Conservation (phyloP, 2,329 filamentous ascomycete species). For the Aureobasidium sp. region DNA sequence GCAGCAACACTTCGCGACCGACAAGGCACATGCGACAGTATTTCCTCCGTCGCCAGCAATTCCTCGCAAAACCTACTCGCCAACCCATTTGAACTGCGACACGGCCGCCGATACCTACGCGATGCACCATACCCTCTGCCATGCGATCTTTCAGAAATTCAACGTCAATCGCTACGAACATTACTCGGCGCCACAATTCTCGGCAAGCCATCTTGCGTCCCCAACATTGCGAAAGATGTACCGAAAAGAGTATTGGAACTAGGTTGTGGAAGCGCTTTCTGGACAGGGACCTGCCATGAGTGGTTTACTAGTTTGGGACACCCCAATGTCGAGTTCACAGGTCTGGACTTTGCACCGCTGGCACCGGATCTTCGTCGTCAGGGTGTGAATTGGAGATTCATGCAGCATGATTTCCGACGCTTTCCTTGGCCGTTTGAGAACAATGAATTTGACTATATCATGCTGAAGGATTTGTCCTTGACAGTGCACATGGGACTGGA, state of each 20-base stretch:
- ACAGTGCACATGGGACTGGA: slow-evolving; percentile 49
- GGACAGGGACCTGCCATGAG: slow-evolving; percentile 80
- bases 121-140: slow-evolving; percentile 80
- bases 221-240: slow-evolving; percentile 54
- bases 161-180: slow-evolving; percentile 78
- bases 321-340: slow-evolving; percentile 65
- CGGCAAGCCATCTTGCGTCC: slow-evolving; percentile 68
- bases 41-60: neutral
- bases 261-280: slow-evolving; percentile 80
- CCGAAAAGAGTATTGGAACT: slow-evolving; percentile 75
- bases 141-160: slow-evolving; percentile 76
- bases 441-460: slow-evolving; percentile 77
- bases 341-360: slow-evolving; percentile 70
- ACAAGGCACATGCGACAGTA: neutral
- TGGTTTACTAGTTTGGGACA: slow-evolving; percentile 64
- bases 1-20: neutral
- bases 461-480: slow-evolving; percentile 75
- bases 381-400: slow-evolving; percentile 79
- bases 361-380: slow-evolving; percentile 56
- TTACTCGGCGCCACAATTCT: slow-evolving; percentile 74
- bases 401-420: slow-evolving; percentile 75
- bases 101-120: slow-evolving; percentile 75
- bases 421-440: slow-evolving; percentile 69
- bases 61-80: slow-evolving; percentile 7
- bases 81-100: slow-evolving; percentile 52